Evolutionary conservation across 495 filamentous ascomycete species (phyloP).

Genomic region (Tuber umbilicatum): DNA sequence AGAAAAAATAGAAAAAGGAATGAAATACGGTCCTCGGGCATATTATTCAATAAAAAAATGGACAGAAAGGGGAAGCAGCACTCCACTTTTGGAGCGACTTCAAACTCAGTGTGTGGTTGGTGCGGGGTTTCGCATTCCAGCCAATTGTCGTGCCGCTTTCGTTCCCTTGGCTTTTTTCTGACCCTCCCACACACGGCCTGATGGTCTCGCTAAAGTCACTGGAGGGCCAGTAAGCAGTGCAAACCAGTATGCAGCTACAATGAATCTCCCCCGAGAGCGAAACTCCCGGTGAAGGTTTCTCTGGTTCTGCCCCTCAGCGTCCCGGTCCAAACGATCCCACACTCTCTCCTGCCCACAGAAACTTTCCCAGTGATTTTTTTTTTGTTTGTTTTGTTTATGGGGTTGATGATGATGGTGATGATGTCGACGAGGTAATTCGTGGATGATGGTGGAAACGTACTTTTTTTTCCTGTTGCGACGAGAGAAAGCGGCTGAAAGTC

Average conservation of each 20-base stretch:
- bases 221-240: not conserved
- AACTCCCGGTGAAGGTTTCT: not conserved
- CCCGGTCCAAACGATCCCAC: not conserved
- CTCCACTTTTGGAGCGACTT: not conserved
- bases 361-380: not conserved
- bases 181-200: not conserved
- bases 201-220: not conserved
- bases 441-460: not conserved
- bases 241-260: not conserved
- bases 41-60: too few relatives aligned
- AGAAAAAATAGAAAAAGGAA: not conserved
- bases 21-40: not conserved
- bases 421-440: not conserved
- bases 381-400: not conserved
- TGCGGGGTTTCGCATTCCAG: conserved; percentile 4
- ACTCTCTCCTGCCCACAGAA: not conserved
- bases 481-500: not conserved
- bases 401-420: not conserved
- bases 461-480: not conserved
- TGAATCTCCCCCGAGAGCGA: not conserved
- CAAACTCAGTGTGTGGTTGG: not conserved
- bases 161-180: not conserved
- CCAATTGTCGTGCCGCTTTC: conserved; percentile 1
- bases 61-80: not conserved
- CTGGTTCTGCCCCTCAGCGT: not conserved